phyloP scores from a whole-genome alignment of 2,329 filamentous ascomycete genomes.

The Clonostachys chloroleuca region DNA sequence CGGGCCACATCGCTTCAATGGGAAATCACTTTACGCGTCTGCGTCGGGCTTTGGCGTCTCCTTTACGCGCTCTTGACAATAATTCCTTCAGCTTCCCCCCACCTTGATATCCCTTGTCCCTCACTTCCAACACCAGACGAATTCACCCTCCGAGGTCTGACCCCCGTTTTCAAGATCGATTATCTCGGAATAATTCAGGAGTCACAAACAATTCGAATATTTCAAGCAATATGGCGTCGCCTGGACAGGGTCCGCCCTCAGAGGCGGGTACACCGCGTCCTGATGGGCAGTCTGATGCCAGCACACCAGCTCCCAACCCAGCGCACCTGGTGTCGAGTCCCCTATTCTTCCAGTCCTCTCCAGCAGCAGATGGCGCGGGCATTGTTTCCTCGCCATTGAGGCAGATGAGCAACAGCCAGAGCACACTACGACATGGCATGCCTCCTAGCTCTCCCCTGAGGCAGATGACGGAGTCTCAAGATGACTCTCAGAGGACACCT shows the following conservation, averaged over 20 bases:
- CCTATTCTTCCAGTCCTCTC: constrained; percentile 64
- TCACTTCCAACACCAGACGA: not conserved
- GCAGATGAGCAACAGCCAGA: constrained; percentile 54
- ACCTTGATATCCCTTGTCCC: constrained; percentile 2
- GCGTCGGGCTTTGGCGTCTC: constrained; percentile 5
- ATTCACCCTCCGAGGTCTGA: not conserved
- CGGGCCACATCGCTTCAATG: constrained; percentile 9
- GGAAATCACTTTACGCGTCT: constrained; percentile 36
- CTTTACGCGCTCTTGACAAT: constrained; percentile 11
- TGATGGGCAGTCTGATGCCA: constrained; percentile 28
- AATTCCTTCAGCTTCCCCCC: constrained; percentile 4
- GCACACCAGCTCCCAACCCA: constrained; percentile 41
- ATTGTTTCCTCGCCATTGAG: constrained; percentile 47
- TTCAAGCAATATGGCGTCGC: constrained; percentile 30
- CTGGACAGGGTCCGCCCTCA: constrained; percentile 43
- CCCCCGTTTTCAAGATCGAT: too few relatives aligned
- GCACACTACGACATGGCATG: constrained; percentile 27
- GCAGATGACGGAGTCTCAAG: constrained; percentile 55
- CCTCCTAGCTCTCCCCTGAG: constrained; percentile 55
- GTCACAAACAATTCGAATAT: not conserved
- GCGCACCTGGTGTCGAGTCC: constrained; percentile 67
- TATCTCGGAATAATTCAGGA: not conserved
- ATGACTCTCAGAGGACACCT: constrained; percentile 62
- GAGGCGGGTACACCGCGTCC: constrained; percentile 40
- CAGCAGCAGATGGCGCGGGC: constrained; percentile 19